Conservation (phyloP, 768 basidiomycete genomes). For the Pulveroboletus sp. region DNA sequence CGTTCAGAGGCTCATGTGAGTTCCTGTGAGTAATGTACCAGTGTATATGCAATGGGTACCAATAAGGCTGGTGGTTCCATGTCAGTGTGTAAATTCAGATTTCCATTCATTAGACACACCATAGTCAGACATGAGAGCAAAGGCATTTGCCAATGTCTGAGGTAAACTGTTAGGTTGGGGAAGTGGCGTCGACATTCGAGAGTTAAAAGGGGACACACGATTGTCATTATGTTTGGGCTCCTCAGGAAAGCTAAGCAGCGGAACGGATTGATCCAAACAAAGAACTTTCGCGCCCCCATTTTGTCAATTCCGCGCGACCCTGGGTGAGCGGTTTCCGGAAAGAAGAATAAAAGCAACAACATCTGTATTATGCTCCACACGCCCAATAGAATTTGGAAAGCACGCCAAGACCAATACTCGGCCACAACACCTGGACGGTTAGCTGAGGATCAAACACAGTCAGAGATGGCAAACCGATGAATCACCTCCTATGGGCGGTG, state of each 20-base stretch:
- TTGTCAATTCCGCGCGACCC: slow-evolving; percentile 54
- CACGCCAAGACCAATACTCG: slow-evolving; percentile 64
- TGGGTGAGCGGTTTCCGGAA: slow-evolving; percentile 71
- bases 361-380: slow-evolving; percentile 38
- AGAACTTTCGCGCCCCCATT: slow-evolving; percentile 17
- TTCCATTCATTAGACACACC: slow-evolving; percentile 29
- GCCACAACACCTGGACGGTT: slow-evolving; percentile 41
- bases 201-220: slow-evolving; percentile 40
- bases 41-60: slow-evolving; percentile 61
- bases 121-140: slow-evolving; percentile 26
- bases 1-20: not conserved
- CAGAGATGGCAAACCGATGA: not conserved
- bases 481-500: slow-evolving; percentile 55
- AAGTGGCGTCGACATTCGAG: too few relatives aligned
- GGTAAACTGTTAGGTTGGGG: not conserved
- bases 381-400: slow-evolving; percentile 49
- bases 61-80: slow-evolving; percentile 35
- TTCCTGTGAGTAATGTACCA: slow-evolving; percentile 39
- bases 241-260: slow-evolving; percentile 46
- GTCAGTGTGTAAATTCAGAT: not conserved
- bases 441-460: not conserved
- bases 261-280: slow-evolving; percentile 59
- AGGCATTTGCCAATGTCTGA: slow-evolving; percentile 41
- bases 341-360: slow-evolving; percentile 38
- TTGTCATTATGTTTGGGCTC: slow-evolving; percentile 54